Conservation (phyloP, 148 eudicot species). For the Dysphania ambrosioides region DNA sequence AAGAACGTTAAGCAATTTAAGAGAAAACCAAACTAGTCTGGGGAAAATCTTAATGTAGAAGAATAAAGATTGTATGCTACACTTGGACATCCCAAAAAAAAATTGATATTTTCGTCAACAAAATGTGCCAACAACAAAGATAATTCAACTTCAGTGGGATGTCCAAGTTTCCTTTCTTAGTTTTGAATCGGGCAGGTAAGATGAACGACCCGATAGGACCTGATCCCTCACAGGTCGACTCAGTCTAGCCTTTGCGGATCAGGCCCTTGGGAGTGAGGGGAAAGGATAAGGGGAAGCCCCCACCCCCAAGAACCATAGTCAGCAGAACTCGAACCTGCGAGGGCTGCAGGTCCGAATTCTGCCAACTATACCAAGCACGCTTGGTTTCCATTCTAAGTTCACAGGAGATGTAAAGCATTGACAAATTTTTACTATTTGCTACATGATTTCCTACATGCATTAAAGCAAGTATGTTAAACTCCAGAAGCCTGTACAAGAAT, state of each 20-base stretch:
- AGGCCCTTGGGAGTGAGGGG: background rate
- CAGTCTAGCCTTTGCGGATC: background rate
- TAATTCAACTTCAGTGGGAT: slow-evolving; percentile 4
- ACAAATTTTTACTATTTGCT: background rate
- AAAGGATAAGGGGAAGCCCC: background rate
- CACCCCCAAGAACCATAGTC: background rate
- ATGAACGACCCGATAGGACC: background rate
- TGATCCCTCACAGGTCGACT: background rate
- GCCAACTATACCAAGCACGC: background rate
- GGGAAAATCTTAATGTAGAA: background rate
- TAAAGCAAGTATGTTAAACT: slow-evolving; percentile 31
- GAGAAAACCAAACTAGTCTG: background rate
- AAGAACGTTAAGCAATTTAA: slow-evolving; percentile 4
- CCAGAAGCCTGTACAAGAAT: slow-evolving; percentile 54
- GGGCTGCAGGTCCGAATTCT: background rate
- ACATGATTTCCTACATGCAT: slow-evolving; percentile 36
- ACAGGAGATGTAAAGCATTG: background rate
- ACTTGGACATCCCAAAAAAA: background rate
- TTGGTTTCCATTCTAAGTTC: background rate
- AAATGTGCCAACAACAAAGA: background rate
- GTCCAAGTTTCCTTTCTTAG: background rate
- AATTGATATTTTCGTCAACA: background rate
- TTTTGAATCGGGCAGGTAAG: background rate
- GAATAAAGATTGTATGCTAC: background rate
- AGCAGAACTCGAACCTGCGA: background rate